These are phyloP conservation scores for Trichoderma citrinoviride DNA, from an alignment of 2,329 filamentous ascomycete genomes.

Conservation along the genomic window DNA sequence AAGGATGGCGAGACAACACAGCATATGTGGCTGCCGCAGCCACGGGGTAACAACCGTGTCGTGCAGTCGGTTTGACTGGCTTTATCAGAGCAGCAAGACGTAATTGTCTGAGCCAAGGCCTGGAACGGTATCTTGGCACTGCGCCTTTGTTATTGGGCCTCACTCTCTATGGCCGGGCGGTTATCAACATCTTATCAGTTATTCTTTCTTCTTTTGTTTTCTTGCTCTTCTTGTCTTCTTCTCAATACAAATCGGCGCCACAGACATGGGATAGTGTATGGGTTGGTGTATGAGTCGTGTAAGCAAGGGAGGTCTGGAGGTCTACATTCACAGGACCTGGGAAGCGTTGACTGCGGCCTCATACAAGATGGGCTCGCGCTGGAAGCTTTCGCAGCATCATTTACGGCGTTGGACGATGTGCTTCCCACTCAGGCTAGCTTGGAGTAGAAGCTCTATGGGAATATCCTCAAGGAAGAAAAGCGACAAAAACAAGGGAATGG, in stretches of 20 bases:
- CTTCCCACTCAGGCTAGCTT: not conserved
- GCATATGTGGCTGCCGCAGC: conserved; percentile 26
- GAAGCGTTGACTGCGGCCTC: not conserved
- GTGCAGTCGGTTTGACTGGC: conserved; percentile 25
- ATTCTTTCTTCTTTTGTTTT: not conserved
- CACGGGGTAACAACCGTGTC: conserved; percentile 35
- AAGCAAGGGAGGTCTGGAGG: not conserved
- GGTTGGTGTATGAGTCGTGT: conserved; percentile 3
- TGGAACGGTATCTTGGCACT: conserved; percentile 32
- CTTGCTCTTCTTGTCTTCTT: not conserved
- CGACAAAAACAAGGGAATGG: not conserved
- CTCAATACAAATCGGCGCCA: conserved; percentile 1
- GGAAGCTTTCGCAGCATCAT: not conserved
- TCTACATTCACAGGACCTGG: not conserved
- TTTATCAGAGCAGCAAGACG: conserved; percentile 29
- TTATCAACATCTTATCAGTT: not conserved
- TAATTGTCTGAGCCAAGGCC: conserved; percentile 30
- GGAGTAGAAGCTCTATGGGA: conserved; percentile 1
- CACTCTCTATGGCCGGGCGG: conserved; percentile 1
- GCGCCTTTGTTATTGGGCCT: conserved; percentile 13
- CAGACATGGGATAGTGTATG: not conserved
- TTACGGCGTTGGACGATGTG: not conserved
- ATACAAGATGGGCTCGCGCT: conserved; percentile 5
- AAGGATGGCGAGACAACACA: conserved; percentile 17
- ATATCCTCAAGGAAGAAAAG: not conserved